Percentiles rank a stretch among this genome's conserved stretches.
These are phyloP conservation scores for Flaveria trinervia DNA, from an alignment of 129 eudicot species.

Conservation along the genomic window DNA sequence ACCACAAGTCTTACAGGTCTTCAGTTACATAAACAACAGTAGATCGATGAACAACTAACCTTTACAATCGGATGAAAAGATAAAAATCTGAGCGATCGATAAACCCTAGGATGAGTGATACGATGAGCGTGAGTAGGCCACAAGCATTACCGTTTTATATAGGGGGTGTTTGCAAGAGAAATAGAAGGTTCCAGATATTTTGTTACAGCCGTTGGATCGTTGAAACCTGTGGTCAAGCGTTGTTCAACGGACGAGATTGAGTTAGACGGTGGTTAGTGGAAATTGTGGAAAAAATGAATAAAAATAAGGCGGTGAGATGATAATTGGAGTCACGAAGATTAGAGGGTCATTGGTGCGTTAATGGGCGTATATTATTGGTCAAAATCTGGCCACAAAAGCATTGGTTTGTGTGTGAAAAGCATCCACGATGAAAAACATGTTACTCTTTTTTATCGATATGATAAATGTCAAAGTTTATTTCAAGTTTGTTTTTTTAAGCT, in stretches of 20 bases:
- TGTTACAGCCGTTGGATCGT: slow-evolving; percentile 29
- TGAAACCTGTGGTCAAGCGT: slow-evolving; percentile 11
- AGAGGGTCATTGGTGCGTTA: too few species aligned
- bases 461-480: too few species aligned
- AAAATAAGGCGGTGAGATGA: slow-evolving; percentile 3
- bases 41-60: slow-evolving; percentile 32
- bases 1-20: not conserved
- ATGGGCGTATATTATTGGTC: slow-evolving; percentile 9
- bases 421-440: not conserved
- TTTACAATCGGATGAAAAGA: slow-evolving; percentile 5
- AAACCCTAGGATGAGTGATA: slow-evolving; percentile 32
- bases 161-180: slow-evolving; percentile 14
- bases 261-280: slow-evolving; percentile 35
- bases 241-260: slow-evolving; percentile 30
- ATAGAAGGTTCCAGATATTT: slow-evolving; percentile 37
- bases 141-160: slow-evolving; percentile 36
- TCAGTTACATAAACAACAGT: not conserved
- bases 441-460: not conserved
- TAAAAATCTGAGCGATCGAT: slow-evolving; percentile 5
- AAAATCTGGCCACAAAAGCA: slow-evolving; percentile 27
- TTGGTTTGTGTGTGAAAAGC: slow-evolving; percentile 1
- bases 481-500: too few species aligned
- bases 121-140: slow-evolving; percentile 37
- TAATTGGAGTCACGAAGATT: not conserved
- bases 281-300: slow-evolving; percentile 10